Conservation (phyloP, 148 eudicot genomes). For the Oxyria digyna region DNA sequence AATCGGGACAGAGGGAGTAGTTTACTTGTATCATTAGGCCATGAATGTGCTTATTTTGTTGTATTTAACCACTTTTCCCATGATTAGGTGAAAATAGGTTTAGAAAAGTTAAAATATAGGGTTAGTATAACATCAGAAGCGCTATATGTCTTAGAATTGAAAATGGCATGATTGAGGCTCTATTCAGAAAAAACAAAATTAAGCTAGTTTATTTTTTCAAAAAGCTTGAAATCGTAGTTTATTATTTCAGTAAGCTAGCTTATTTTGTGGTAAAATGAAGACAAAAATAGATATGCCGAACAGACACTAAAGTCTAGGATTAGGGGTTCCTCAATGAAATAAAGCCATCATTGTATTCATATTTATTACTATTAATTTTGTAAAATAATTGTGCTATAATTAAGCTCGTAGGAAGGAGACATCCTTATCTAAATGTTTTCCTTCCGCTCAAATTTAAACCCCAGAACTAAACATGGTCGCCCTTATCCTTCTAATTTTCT, state of each 20-base stretch:
- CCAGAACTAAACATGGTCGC: not conserved
- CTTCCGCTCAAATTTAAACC: not conserved
- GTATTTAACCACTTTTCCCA: not conserved
- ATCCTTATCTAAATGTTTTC: not conserved
- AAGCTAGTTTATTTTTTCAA: no score
- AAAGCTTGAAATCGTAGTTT: no score
- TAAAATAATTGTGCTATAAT: not conserved
- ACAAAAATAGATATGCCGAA: no score
- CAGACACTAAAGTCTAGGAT: no score
- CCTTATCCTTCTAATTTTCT: not conserved
- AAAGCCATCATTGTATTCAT: not conserved
- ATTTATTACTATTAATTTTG: not conserved
- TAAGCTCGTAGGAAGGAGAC: not conserved
- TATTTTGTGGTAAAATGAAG: no score
- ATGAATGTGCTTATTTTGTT: not conserved
- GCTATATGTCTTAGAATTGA: no score
- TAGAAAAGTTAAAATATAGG: not conserved
- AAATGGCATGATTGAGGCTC: no score
- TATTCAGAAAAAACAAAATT: no score
- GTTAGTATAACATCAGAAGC: not conserved
- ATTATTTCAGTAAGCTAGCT: no score
- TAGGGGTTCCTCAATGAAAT: not conserved
- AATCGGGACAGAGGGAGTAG: no score
- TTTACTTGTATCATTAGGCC: not conserved
- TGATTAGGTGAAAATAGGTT: not conserved